Evolutionary conservation across 2,329 filamentous ascomycete species (phyloP).

Genomic region (Ambrosiella beaveri): DNA sequence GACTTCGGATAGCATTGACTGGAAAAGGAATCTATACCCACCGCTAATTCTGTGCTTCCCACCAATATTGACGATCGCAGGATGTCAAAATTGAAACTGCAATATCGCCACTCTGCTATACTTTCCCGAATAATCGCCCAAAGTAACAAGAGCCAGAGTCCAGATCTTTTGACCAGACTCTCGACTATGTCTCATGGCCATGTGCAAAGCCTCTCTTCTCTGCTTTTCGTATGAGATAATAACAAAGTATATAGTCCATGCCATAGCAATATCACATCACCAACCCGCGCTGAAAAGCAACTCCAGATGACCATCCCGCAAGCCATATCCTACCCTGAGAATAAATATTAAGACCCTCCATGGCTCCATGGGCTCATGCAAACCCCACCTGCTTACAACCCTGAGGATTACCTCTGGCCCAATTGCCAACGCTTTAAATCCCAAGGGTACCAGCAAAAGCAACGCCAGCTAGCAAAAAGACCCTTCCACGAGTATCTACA

Average conservation of each 20-base stretch:
- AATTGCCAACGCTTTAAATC: too few relatives aligned
- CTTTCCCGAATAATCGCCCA: neutral
- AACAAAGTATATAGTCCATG: neutral
- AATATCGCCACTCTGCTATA: neutral
- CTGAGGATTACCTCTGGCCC: too few relatives aligned
- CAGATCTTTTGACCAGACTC: neutral
- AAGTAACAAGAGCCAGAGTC: neutral
- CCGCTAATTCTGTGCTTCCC: too few relatives aligned
- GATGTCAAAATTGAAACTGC: neutral
- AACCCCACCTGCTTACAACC: too few relatives aligned
- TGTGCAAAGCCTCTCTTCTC: too few relatives aligned
- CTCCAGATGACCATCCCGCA: neutral
- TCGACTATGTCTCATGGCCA: neutral
- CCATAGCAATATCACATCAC: neutral
- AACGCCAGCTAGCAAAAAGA: too few relatives aligned
- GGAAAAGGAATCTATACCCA: too few relatives aligned
- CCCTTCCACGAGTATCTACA: too few relatives aligned
- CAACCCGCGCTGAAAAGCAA: neutral
- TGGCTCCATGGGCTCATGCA: neutral
- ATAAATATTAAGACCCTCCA: neutral
- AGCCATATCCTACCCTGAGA: neutral
- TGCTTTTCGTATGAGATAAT: too few relatives aligned
- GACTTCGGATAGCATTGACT: too few relatives aligned
- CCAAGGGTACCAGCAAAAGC: too few relatives aligned
- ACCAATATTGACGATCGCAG: neutral